These are phyloP conservation scores for Logfia minima DNA, from an alignment of 129 eudicot genomes.

Conservation along the genomic window DNA sequence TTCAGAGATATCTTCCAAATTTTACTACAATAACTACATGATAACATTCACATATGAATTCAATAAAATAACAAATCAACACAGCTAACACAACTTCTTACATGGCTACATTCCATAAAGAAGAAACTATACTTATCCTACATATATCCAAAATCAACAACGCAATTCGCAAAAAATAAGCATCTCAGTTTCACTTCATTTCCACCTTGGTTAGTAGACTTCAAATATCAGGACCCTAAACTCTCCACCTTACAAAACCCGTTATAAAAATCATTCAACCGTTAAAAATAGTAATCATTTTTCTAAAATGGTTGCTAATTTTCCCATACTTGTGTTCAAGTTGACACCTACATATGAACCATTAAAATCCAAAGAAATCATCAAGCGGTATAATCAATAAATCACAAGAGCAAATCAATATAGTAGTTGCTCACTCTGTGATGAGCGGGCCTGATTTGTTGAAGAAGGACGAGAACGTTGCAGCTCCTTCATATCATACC, in stretches of 20 bases:
- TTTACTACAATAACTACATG: not conserved
- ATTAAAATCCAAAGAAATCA: not conserved
- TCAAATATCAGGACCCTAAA: not conserved
- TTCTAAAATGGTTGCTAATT: not conserved
- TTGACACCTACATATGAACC: not conserved
- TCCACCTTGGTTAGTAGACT: not conserved
- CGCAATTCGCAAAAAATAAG: too few species aligned
- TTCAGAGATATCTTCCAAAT: too few species aligned
- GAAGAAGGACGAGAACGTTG: constrained; percentile 66
- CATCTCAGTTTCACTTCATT: not conserved
- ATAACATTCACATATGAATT: not conserved
- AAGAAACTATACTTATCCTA: too few species aligned
- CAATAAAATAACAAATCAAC: not conserved
- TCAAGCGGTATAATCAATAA: not conserved
- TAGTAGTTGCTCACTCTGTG: constrained; percentile 47
- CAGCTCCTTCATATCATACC: constrained; percentile 77
- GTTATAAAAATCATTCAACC: not conserved
- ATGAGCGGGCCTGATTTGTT: constrained; percentile 54
- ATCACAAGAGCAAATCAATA: not conserved
- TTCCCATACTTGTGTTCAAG: not conserved
- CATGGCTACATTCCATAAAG: not conserved
- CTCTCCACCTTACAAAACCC: not conserved
- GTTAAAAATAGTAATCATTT: not conserved
- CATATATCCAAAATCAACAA: too few species aligned
- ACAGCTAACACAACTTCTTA: not conserved